Evolutionary conservation across 352 stramenopile species (phyloP).

Genomic region (Globisporangium camurandrum): DNA sequence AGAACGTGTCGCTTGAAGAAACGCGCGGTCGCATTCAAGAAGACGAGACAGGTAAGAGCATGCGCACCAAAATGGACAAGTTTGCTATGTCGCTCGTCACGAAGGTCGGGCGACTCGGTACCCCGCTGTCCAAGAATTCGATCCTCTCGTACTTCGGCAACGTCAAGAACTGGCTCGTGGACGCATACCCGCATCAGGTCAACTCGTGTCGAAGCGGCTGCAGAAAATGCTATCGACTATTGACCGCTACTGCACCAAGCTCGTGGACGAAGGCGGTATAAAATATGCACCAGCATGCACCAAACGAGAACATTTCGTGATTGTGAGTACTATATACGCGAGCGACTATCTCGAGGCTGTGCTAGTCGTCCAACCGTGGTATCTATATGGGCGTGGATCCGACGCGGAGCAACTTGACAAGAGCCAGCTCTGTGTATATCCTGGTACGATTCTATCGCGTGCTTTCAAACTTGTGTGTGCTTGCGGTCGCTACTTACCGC

Average conservation of each 20-base stretch:
- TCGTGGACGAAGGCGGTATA: neutral
- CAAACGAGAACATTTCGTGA: neutral
- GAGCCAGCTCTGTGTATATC: conserved; percentile 12
- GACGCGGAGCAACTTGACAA: conserved; percentile 15
- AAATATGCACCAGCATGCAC: neutral
- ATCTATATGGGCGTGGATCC: conserved; percentile 2
- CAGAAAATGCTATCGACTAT: neutral
- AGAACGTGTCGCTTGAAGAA: neutral
- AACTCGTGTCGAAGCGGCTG: neutral
- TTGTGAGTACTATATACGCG: neutral
- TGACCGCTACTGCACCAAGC: conserved; percentile 1
- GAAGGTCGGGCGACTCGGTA: neutral
- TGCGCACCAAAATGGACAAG: conserved; percentile 1
- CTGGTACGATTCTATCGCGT: neutral
- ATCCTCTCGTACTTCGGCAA: conserved; percentile 11
- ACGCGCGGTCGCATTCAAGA: neutral
- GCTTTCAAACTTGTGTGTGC: neutral
- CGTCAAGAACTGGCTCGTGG: conserved; percentile 12
- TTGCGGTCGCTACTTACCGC: neutral
- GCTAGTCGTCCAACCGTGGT: neutral
- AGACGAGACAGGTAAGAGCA: neutral
- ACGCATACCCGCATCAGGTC: neutral
- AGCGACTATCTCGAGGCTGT: conserved; percentile 1
- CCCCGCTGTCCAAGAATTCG: conserved; percentile 3
- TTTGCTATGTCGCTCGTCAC: neutral